Base-by-base conservation (phyloP, 2,329 filamentous ascomycete genomes). In the Raffaelea arxii region DNA sequence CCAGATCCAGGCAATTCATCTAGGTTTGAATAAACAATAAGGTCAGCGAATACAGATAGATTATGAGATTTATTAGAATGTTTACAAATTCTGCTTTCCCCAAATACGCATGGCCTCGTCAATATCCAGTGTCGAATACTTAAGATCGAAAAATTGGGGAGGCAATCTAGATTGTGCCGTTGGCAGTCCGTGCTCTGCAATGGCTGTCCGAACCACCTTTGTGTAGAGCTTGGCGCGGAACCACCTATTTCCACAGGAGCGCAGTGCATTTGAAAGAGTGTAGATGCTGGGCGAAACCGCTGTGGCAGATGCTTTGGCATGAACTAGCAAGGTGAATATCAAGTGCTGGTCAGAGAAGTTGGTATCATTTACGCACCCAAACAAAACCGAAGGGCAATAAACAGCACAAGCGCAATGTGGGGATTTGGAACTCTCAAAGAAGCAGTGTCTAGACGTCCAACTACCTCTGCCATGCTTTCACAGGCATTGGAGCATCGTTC, bases 1-100 rank as follows among this genome's bases (percentile, higher is more conserved):
- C 32, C 72, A 74, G 58, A 74, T 75, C 44, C 71, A 72, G 57
- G 72, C 58, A 3, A 56, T 57, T 44, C 43, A 62, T 16, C 59
- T 59, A 41, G 60, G 61, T 19, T 22, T 43, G 23, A 41, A 41
- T n/a, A n/a, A n/a, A n/a, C n/a, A n/a, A n/a, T n/a, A n/a, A n/a
- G n/a, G n/a, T n/a, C n/a, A n/a, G n/a, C n/a, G n/a, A n/a, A n/a
- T n/a, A n/a, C n/a, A n/a, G n/a, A n/a, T n/a, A n/a, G n/a, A n/a
- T n/a, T n/a, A n/a, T n/a, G n/a, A n/a, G n/a, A n/a, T n/a, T n/a
- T n/a, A n/a, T n/a, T n/a, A n/a, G n/a, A n/a, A n/a, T n/a, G n/a
- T n/a, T n/a, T n/a, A n/a, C n/a, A n/a, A n/a, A n/a, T n/a, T n/a
- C n/a, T n/a, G n/a, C n/a, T n/a, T n/a, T n/a, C n/a, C n/a, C n/a